Percentiles rank a stretch among this genome's conserved stretches.
These are phyloP conservation scores for Epithemia pelagica DNA, from an alignment of 108 stramenopile species.

Conservation along the genomic window DNA sequence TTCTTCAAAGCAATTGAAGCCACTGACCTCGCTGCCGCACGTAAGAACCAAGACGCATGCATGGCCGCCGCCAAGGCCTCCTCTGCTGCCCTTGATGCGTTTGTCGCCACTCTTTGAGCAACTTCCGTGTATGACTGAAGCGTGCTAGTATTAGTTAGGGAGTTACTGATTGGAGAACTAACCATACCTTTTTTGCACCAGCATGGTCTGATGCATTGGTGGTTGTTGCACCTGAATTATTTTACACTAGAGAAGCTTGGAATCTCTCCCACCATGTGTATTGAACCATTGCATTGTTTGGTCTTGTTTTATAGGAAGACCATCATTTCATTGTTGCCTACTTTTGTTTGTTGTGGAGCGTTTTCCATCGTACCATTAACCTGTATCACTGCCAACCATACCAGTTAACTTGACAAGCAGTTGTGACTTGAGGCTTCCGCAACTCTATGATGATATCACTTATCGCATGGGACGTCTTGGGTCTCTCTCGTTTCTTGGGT, in stretches of 20 bases:
- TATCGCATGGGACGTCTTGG: too few species aligned
- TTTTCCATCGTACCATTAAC: too few species aligned
- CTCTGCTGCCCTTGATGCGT: slow-evolving; percentile 35
- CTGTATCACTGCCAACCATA: too few species aligned
- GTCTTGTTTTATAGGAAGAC: too few species aligned
- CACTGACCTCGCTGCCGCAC: slow-evolving; percentile 41
- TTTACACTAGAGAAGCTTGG: background rate
- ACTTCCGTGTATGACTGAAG: background rate
- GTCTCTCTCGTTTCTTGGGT: too few species aligned
- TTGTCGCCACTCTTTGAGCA: slow-evolving; percentile 44
- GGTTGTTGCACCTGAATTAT: background rate
- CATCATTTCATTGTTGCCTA: too few species aligned
- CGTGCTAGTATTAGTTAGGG: background rate
- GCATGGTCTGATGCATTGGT: background rate
- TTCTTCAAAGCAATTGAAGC: slow-evolving; percentile 82
- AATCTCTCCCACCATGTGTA: too few species aligned
- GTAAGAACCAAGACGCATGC: slow-evolving; percentile 56
- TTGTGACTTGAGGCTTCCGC: too few species aligned
- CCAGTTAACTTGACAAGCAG: too few species aligned
- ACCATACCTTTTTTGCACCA: background rate
- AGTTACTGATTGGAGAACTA: background rate
- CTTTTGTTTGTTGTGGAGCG: too few species aligned
- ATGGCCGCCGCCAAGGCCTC: slow-evolving; percentile 41
- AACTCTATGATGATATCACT: too few species aligned
- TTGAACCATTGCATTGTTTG: too few species aligned